Conservation (phyloP, 768 basidiomycete species). For the Boletus vinaceobasis region DNA sequence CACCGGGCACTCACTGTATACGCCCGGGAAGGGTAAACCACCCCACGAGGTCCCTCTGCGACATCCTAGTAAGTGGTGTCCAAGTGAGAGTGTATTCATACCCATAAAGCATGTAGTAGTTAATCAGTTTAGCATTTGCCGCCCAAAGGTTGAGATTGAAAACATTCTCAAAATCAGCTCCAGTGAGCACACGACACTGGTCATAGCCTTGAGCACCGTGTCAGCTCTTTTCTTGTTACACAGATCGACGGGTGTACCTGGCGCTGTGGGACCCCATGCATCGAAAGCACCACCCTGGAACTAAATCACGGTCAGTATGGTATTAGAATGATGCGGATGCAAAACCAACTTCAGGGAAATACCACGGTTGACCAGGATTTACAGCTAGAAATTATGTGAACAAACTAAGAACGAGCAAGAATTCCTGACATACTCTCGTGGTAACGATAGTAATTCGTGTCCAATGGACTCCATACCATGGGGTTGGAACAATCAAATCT, state of each 20-base stretch:
- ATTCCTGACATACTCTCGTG: slow-evolving; percentile 38
- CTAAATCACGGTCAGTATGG: slow-evolving; percentile 29
- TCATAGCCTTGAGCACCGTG: slow-evolving; percentile 47
- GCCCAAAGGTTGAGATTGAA: slow-evolving; percentile 80
- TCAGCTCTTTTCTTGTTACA: neutral
- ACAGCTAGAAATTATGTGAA: slow-evolving; percentile 36
- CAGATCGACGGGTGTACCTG: slow-evolving; percentile 38
- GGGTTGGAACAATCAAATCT: slow-evolving; percentile 80
- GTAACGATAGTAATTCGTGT: slow-evolving; percentile 60
- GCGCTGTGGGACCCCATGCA: slow-evolving; percentile 74
- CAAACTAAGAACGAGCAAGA: neutral
- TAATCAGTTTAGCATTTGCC: slow-evolving; percentile 76
- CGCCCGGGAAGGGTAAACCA: slow-evolving; percentile 72
- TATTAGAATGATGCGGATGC: neutral
- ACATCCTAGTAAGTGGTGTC: neutral
- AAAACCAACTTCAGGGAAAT: slow-evolving; percentile 60
- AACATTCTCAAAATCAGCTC: slow-evolving; percentile 71
- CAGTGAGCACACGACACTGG: slow-evolving; percentile 63
- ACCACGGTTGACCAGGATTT: slow-evolving; percentile 57
- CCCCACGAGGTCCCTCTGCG: slow-evolving; percentile 84
- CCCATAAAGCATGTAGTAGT: slow-evolving; percentile 86
- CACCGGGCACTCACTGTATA: slow-evolving; percentile 45
- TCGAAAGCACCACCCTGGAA: slow-evolving; percentile 79
- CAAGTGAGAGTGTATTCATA: slow-evolving; percentile 24
- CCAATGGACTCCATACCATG: slow-evolving; percentile 59